Base-by-base conservation (phyloP, 257 asterid genomes). In the Catharanthus roseus region DNA sequence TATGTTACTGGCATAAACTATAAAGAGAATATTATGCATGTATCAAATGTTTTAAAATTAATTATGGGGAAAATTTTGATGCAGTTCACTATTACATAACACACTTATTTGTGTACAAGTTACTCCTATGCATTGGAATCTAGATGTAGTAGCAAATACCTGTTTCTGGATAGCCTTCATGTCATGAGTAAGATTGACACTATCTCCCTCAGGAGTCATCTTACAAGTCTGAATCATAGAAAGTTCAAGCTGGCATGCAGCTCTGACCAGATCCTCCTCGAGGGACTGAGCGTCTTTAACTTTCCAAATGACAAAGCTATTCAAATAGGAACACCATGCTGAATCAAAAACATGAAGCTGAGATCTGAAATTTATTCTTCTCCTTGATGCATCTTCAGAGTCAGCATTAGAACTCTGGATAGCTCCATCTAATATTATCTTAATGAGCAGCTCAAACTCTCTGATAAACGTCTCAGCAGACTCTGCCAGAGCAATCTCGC, bases 241-340 rank as follows among this genome's bases (percentile, higher is more conserved):
- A 57, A 88, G 82, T 73, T 95, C 99, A 60, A 95, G 98, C 74
- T 88, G 97, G 80, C 97, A 86, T 68, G 99, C 98, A 78, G 96
- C 98, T 81, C 86, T 88, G 62, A 91, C 93, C 81, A 91, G 81
- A 85, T 95, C 97, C 78, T 84, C 93, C 87, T 87, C 95, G 4
- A 95, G 79, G 34, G 88, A 85, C 83, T 82, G 84, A 28, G 99
- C 97, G 85, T 95, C 98, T 86, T 88, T 95, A 38, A 84, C 88
- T 83, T 95, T 95, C 99, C 99, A 95, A 58, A 84, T 82, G 82
- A 95, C 98, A 84, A 95, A 95, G 79, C 95, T 90, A 85, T 88
- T 88, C 87, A 95, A 84, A 69, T 83, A 95, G 50, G 95, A 87
- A 78, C 98, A 91, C 99, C 99, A 95, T 28, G 98, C 86, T 58